Percentiles rank a stretch among this genome's conserved stretches.
Conservation (phyloP, 371 early-diverging fungal species). For the Syncephalastrum monosporum region DNA sequence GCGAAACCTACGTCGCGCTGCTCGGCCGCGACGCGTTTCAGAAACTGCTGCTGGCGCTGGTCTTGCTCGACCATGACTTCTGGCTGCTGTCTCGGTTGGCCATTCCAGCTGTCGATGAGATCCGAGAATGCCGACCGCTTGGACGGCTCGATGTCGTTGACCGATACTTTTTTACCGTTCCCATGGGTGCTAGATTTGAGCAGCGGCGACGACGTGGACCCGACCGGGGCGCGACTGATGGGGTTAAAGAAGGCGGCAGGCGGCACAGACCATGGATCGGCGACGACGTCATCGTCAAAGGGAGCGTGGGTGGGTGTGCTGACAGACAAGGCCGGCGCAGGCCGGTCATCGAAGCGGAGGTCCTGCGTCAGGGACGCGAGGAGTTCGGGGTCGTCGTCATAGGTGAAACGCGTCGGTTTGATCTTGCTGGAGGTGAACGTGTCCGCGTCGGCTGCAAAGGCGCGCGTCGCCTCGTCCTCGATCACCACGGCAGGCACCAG, state of each 20-base stretch:
- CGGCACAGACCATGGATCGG: conserved; percentile 12
- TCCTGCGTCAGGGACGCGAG: conserved; percentile 17
- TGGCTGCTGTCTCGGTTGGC: conserved; percentile 8
- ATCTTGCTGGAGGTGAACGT: conserved; percentile 11
- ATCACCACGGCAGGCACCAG: conserved; percentile 15
- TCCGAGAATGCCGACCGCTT: conserved; percentile 47
- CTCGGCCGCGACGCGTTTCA: conserved; percentile 35
- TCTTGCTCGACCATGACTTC: conserved; percentile 16
- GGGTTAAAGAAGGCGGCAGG: neutral
- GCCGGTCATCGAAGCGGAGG: conserved; percentile 11
- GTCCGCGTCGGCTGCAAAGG: conserved; percentile 38
- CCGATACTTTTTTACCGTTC: neutral
- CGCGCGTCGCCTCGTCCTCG: conserved; percentile 45
- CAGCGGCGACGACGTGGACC: conserved; percentile 13
- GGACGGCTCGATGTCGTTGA: conserved; percentile 32
- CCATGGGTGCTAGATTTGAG: conserved; percentile 6
- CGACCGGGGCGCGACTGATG: neutral
- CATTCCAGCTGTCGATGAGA: conserved; percentile 45
- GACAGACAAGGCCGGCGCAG: conserved; percentile 15
- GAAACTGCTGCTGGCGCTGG: conserved; percentile 18
- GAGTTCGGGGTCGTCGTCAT: conserved; percentile 16
- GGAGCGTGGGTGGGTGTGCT: conserved; percentile 18
- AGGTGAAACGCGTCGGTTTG: conserved; percentile 5
- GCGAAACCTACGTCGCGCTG: conserved; percentile 46
- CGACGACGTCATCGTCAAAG: conserved; percentile 5